Base-by-base conservation (phyloP, 768 basidiomycete species). In the Imleria badia region DNA sequence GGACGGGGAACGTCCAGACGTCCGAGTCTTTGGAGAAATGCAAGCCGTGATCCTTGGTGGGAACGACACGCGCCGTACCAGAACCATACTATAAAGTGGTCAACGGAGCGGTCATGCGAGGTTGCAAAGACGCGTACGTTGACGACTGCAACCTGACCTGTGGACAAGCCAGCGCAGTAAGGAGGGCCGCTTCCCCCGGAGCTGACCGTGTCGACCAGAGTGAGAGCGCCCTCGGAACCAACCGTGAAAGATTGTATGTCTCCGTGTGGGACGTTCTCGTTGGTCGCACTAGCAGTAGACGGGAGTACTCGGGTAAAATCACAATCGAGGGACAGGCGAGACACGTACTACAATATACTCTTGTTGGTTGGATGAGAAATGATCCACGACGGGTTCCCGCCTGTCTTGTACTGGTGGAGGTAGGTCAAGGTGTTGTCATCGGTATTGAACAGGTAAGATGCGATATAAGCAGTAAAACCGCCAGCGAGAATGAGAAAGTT, bases 401-500 rank as follows among this genome's bases (percentile, higher is more conserved):
- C 71, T 1, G 76, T 72, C 19, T 62, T 52, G n/a, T 72, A 74
- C 64, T 79, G 78, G 60, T 72, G 69, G 38, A 78, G 52, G 22
- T 84, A 71, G 3, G 78, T 74, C 47, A 88, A 67, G 6, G 77
- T 69, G 15, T 73, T 74, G 19, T 74, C 71, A 20, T 79, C 73
- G 12, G 81, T 70, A 62, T 82, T 78, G 72, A 88, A 89, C 34
- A 81, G 62, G 67, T 87, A 87, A 0, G 83, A 79, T 3, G 82
- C 82, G 50, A 89, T 75, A 60, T 83, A 85, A 54, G 80, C 69
- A 22, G 73, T 68, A 63, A 81, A 87, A 15, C 86, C 86, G 33
- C 86, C 86, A 30, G 86, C 86, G 34, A 88, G 76, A 56, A 89
- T 84, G 5, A 76, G 85, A 63, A 85, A 82, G 51, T 81, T 77